phyloP scores from a whole-genome alignment of 2,329 filamentous ascomycete genomes.

The Fusarium buharicum region DNA sequence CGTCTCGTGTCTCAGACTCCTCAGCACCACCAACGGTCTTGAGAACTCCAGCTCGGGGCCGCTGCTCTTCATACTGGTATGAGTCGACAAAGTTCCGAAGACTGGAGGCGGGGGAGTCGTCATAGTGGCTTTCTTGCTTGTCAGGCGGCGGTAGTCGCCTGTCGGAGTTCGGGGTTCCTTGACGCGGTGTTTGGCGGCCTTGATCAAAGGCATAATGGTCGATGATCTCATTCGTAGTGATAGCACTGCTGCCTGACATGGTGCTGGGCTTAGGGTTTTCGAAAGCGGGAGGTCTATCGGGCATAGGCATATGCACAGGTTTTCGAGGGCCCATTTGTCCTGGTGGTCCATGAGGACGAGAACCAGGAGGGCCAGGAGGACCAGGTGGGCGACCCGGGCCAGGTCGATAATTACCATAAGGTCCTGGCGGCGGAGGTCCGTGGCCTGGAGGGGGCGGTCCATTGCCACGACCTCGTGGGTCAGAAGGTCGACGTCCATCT shows the following conservation, averaged over 20 bases:
- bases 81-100: conserved; percentile 41
- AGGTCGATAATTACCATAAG: conserved; percentile 38
- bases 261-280: conserved; percentile 37
- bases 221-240: conserved; percentile 53
- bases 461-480: conserved; percentile 33
- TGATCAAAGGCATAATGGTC: conserved; percentile 52
- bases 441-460: conserved; percentile 37
- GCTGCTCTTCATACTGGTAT: conserved; percentile 53
- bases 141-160: conserved; percentile 42
- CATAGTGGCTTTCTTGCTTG: conserved; percentile 55
- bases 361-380: conserved; percentile 44
- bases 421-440: conserved; percentile 34
- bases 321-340: conserved; percentile 45
- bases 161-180: conserved; percentile 35
- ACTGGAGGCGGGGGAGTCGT: conserved; percentile 60
- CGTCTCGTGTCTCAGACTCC: conserved; percentile 34
- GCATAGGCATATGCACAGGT: conserved; percentile 49
- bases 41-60: conserved; percentile 80
- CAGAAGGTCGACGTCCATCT: conserved; percentile 33
- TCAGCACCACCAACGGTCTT: conserved; percentile 76
- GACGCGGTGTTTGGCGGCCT: conserved; percentile 33
- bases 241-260: conserved; percentile 44
- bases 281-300: conserved; percentile 39
- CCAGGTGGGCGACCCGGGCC: conserved; percentile 37
- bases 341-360: conserved; percentile 42